phyloP scores from a whole-genome alignment of 768 basidiomycete species.

The Leccinum incarnatum region DNA sequence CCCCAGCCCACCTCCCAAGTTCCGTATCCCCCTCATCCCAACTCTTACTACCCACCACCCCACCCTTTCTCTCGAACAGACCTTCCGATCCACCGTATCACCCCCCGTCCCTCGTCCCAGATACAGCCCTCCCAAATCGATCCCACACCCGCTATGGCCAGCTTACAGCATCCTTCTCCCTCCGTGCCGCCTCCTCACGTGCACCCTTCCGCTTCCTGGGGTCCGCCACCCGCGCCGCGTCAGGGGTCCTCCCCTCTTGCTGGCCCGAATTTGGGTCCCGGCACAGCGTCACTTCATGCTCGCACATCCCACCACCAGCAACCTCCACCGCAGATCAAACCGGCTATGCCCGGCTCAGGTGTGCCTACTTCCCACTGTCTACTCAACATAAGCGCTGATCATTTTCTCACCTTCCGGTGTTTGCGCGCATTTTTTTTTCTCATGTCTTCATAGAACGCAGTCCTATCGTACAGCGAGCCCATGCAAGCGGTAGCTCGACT shows the following conservation, averaged over 20 bases:
- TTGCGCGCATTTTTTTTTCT: conserved; percentile 13
- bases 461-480: conserved; percentile 28
- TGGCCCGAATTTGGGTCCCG: conserved; percentile 25
- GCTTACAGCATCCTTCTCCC: conserved; percentile 31
- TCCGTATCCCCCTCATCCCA: conserved; percentile 26
- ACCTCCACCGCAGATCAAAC: conserved; percentile 27
- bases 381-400: conserved; percentile 4
- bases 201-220: conserved; percentile 32
- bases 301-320: conserved; percentile 30
- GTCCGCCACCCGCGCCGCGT: conserved; percentile 25
- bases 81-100: conserved; percentile 28
- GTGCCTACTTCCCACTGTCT: conserved; percentile 1
- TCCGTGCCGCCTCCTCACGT: conserved; percentile 31
- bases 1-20: conserved; percentile 16
- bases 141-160: conserved; percentile 32
- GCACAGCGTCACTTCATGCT: conserved; percentile 23
- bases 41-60: conserved; percentile 17
- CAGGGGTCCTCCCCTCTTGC: conserved; percentile 33
- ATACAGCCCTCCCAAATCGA: conserved; percentile 27
- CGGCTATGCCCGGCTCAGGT: conserved; percentile 35
- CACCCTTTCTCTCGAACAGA: conserved; percentile 17
- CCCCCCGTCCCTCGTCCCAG: conserved; percentile 34
- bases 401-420: background rate
- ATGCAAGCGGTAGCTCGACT: conserved; percentile 24
- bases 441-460: conserved; percentile 23